Percentiles rank a stretch among this genome's conserved stretches.
Conservation (phyloP, 306 rosid species). For the Astragalus glycyphyllos region DNA sequence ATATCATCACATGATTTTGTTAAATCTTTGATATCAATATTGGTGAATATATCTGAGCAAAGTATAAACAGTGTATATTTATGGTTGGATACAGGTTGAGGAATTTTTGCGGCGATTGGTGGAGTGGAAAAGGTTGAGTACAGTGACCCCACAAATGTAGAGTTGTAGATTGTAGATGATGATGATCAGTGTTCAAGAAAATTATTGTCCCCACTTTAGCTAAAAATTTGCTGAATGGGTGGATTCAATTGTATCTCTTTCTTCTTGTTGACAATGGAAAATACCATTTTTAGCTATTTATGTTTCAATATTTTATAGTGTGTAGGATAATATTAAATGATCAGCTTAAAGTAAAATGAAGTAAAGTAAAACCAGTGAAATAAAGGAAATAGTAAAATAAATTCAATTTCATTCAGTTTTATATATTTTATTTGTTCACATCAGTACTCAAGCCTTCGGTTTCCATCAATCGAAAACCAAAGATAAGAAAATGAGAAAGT, state of each 20-base stretch:
- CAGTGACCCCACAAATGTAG: constrained; percentile 36
- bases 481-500: background rate
- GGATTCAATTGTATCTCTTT: constrained; percentile 47
- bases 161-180: constrained; percentile 43
- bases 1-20: background rate
- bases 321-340: background rate
- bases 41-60: constrained; percentile 18
- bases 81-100: constrained; percentile 62
- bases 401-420: too few species aligned
- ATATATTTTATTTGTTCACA: too few species aligned
- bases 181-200: constrained; percentile 37
- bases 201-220: constrained; percentile 41
- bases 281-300: constrained; percentile 2
- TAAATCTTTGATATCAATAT: background rate
- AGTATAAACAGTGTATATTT: constrained; percentile 3
- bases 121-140: constrained; percentile 64
- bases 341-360: background rate
- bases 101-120: constrained; percentile 78
- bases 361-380: background rate
- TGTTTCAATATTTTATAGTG: background rate
- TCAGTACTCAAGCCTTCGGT: background rate
- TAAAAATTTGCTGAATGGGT: constrained; percentile 41
- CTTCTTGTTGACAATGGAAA: constrained; percentile 37
- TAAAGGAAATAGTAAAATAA: background rate
- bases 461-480: too few species aligned